A percentile compares a stretch with the other conserved stretches of the same genome.
These are phyloP conservation scores for Trichopus zeylanicus DNA, from an alignment of 116 monocot species.

Conservation along the genomic window DNA sequence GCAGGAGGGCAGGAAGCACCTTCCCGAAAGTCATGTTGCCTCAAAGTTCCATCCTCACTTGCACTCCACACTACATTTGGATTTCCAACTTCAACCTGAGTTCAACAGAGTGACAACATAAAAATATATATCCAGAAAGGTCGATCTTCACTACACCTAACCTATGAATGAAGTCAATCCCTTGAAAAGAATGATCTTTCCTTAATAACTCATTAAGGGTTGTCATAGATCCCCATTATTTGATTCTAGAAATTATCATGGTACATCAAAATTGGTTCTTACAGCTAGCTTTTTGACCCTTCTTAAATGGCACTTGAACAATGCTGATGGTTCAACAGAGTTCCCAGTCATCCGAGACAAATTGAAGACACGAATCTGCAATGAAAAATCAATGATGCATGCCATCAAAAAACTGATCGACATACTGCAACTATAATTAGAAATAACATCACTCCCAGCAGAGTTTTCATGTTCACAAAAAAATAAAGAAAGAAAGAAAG, in stretches of 20 bases:
- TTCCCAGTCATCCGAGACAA: constrained; percentile 43
- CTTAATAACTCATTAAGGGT: too few relatives aligned
- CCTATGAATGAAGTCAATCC: background rate
- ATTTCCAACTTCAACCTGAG: constrained; percentile 81
- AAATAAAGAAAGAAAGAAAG: background rate
- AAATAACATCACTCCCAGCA: too few relatives aligned
- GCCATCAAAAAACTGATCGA: background rate
- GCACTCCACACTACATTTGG: constrained; percentile 97
- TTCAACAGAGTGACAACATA: background rate
- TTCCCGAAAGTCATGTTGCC: constrained; percentile 93
- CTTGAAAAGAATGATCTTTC: background rate
- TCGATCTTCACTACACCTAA: too few relatives aligned
- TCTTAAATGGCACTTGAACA: constrained; percentile 73
- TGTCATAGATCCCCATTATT: background rate
- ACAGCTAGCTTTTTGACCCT: constrained; percentile 97
- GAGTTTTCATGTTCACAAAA: background rate
- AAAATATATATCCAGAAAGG: background rate
- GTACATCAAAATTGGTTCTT: constrained; percentile 15
- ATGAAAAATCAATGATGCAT: background rate
- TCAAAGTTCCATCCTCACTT: constrained; percentile 94
- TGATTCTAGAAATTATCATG: background rate
- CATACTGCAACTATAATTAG: too few relatives aligned
- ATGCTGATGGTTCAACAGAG: constrained; percentile 43
- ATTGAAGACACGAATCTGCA: constrained; percentile 86
- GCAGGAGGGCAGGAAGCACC: constrained; percentile 57